Percentiles rank a stretch among this genome's conserved stretches.
These are phyloP conservation scores for Chiua virens DNA, from an alignment of 768 basidiomycete species.

Conservation along the genomic window DNA sequence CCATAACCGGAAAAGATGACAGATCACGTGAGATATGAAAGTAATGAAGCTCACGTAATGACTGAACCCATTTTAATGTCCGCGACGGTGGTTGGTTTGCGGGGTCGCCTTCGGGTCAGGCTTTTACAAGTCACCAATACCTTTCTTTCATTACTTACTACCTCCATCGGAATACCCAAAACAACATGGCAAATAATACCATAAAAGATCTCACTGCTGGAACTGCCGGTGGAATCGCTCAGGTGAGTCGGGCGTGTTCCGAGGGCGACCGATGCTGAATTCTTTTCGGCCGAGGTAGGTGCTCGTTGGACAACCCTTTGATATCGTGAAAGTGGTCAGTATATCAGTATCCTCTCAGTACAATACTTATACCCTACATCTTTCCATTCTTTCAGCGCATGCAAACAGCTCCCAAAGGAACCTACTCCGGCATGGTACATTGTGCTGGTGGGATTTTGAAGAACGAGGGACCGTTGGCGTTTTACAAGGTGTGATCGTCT, in stretches of 20 bases:
- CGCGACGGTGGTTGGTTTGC: slow-evolving; percentile 20
- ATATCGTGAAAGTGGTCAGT: slow-evolving; percentile 95
- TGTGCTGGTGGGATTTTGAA: slow-evolving; percentile 89
- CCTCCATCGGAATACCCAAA: slow-evolving; percentile 11
- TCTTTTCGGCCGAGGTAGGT: slow-evolving; percentile 47
- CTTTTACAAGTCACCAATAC: background rate
- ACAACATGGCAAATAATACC: slow-evolving; percentile 48
- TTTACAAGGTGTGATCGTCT: slow-evolving; percentile 74
- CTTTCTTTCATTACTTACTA: background rate
- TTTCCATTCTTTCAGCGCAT: slow-evolving; percentile 59
- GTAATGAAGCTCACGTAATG: too few relatives aligned
- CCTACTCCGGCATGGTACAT: slow-evolving; percentile 83
- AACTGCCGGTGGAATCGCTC: slow-evolving; percentile 87
- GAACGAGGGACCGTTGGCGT: slow-evolving; percentile 89
- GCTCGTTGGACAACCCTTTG: slow-evolving; percentile 91
- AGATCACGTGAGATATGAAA: slow-evolving; percentile 14
- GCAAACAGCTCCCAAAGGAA: slow-evolving; percentile 91
- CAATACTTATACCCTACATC: slow-evolving; percentile 4
- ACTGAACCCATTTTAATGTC: slow-evolving; percentile 5
- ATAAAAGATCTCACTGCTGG: slow-evolving; percentile 88
- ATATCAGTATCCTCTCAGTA: background rate
- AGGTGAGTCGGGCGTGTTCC: slow-evolving; percentile 44
- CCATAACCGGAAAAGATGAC: slow-evolving; percentile 4
- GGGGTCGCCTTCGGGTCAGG: background rate
- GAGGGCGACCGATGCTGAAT: background rate